These are phyloP conservation scores for Saturnispora kantuleensis DNA, from an alignment of 805 yeast genomes.

Conservation along the genomic window DNA sequence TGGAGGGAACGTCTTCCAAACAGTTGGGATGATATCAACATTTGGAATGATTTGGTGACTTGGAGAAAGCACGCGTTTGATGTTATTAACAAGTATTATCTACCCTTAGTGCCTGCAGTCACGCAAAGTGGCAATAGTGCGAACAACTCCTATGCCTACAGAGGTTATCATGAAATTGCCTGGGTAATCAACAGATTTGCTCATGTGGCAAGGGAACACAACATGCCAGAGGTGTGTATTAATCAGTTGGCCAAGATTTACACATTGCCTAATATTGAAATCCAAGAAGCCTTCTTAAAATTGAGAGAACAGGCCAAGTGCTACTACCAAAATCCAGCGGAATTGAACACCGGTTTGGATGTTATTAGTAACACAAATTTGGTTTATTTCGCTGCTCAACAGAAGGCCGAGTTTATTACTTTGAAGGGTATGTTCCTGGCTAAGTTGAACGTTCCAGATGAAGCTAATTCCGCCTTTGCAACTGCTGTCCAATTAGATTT, in stretches of 20 bases:
- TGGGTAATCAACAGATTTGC: conserved; percentile 98
- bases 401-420: conserved; percentile 96
- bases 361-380: conserved; percentile 93
- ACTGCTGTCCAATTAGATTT: conserved; percentile 95
- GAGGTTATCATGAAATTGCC: conserved; percentile 98
- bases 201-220: conserved; percentile 94
- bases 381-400: conserved; percentile 94
- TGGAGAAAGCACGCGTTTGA: conserved; percentile 99
- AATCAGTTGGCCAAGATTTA: conserved; percentile 88
- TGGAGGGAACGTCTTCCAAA: conserved; percentile 98
- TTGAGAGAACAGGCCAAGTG: conserved; percentile 96
- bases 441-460: conserved; percentile 80
- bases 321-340: conserved; percentile 86
- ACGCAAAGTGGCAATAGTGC: conserved; percentile 65
- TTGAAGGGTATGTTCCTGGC: conserved; percentile 97
- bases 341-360: conserved; percentile 88
- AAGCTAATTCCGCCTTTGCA: conserved; percentile 96
- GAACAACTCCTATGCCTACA: conserved; percentile 86
- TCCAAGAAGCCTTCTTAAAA: conserved; percentile 94
- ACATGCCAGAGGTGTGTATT: conserved; percentile 94
- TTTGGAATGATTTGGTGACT: conserved; percentile 95
- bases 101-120: conserved; percentile 81
- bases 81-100: conserved; percentile 86
- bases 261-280: conserved; percentile 93
- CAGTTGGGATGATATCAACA: conserved; percentile 92